Base-by-base conservation (phyloP, 495 filamentous ascomycete genomes). In the Xylaria venustula region DNA sequence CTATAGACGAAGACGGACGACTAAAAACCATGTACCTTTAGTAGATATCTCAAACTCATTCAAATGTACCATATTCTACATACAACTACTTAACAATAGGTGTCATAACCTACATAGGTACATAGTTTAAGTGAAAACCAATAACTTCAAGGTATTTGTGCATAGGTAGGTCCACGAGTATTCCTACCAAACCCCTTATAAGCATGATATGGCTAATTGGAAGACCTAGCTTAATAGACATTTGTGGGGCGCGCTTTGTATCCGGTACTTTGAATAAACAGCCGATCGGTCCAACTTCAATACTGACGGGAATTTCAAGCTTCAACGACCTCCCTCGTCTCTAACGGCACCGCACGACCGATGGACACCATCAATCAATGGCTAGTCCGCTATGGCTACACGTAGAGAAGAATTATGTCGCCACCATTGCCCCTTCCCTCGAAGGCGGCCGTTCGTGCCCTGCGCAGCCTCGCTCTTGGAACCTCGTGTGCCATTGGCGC, bases 401-500 rank as follows among this genome's bases (percentile, higher is more conserved):
- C 28, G 47, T 22, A 50, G 20, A 48, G 54, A 45, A 26, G 42
- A 57, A 58, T 60, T 67, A 79, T 80, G 76, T 73, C 76, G 53
- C 61, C 70, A 48, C 73, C 75, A 44, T 74, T 81, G 37, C 77
- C 78, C 60, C 75, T 82, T 45, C 80, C 81, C 36, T 83, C 81
- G 57, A 83, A 81, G 71, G 79, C 77, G 51, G 81, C 78, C 61
- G 65, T 84, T 54, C 77, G 79, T 60, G 76, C 79, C 47, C 75
- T 85, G 40, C 80, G 79, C 45, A 75, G 79, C 47, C 71, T 85
- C 50, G 76, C 77, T 50, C 60, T 84, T 0, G 81, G 81, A 54
- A 80, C 80, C 3, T 79, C 81, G 3, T 84, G 81, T 70, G 80
- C 79, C 23, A 48, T 85, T 57, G 79, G 77, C 57, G 69, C 81